Base-by-base conservation (phyloP, 495 filamentous ascomycete species). In the Lepraria neglecta region DNA sequence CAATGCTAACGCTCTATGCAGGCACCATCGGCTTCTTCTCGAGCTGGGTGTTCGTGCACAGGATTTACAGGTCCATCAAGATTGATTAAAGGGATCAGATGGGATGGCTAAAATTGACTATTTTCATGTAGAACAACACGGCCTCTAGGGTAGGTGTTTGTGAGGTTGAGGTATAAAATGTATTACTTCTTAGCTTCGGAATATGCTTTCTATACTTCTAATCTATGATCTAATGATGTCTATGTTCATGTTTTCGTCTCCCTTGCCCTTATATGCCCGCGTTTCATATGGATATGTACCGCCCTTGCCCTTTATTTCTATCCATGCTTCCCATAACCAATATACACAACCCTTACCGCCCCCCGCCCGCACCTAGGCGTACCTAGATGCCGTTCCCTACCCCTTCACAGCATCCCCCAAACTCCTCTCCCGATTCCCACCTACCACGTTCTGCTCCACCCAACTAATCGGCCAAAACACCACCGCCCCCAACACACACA, bases 1-100 rank as follows among this genome's bases (percentile, higher is more conserved):
- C 19, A 45, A 17, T 30, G 67, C 69, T 67, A 61, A 74, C 58
- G 38, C 44, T 42, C 27, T 9, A 15, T 38, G 5, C 56, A 96
- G 92, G 92, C 11, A 87, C 92, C 0, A 97, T 98, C 70, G 94
- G 94, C 56, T 97, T 92, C 80, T 92, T 97, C 65, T 84, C 92
- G 15, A 90, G 88, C 70, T 97, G 91, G 91, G 77, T 87, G 65
- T 98, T 98, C 69, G 87, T 95, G 56, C 82, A 89, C 61, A 90
- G 88, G 72, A 97, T 98, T 50, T 98, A 98, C 72, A 77, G 84
- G 19, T 96, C 91, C 17, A 95, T 98, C 76, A 98, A 97, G 77
- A 87, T 98, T 60, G 94, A 98, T 64, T 95, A 79, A 77, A 6
- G 0, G 35, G 35, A 12, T 24, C 21, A 43, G 58, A 43, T 53